Base-by-base conservation (phyloP, 345 rosid genomes). In the Boechera divaricarpa region DNA sequence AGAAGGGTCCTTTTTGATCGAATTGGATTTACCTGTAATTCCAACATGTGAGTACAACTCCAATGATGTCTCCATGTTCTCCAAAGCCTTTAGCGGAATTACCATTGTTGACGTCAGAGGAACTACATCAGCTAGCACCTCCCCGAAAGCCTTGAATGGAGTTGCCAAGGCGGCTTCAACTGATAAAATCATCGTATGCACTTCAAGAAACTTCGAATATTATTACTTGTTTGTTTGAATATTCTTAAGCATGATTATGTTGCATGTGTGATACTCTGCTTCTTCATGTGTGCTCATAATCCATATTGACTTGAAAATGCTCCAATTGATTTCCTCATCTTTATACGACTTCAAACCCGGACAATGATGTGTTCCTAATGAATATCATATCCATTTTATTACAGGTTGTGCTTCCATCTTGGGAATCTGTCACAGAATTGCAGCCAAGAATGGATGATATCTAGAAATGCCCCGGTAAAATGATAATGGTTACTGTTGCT, bases 361-460 rank as follows among this genome's bases (percentile, higher is more conserved):
- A 18, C 44, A 35, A 16, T 2, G 12, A 35, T 58, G 64, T 33
- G 6, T 16, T 59, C 28, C 44, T n/a, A 21, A 8, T 2, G 10
- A 52, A 35, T 12, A 2, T 33, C 29, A 39, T 5, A 18, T 64
- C 10, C 0, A 60, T 57, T 41, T 63, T n/a, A 42, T 74, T 60
- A 39, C 59, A 53, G 80, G 41, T 69, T 67, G 90, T 87, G 69
- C 80, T 93, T 54, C 79, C 92, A 24, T 83, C 90, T 16, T 89
- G 84, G 47, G 79, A 88, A 80, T 76, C 73, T 69, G 90, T 91
- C 5, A 39, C 62, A 4, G 82, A 85, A 42, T 10, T 87, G 11
- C 64, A 83, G 72, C 96, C 98, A 38, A 76, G 57, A 73, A 28
- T 80, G 26, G 90, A 83, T 49, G 80, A 83, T 39, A 83, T 90